Evolutionary conservation across 805 yeast genomes (phyloP), one percentile per base, ranked within the genome.

Genomic region (Candida tibetensis): DNA sequence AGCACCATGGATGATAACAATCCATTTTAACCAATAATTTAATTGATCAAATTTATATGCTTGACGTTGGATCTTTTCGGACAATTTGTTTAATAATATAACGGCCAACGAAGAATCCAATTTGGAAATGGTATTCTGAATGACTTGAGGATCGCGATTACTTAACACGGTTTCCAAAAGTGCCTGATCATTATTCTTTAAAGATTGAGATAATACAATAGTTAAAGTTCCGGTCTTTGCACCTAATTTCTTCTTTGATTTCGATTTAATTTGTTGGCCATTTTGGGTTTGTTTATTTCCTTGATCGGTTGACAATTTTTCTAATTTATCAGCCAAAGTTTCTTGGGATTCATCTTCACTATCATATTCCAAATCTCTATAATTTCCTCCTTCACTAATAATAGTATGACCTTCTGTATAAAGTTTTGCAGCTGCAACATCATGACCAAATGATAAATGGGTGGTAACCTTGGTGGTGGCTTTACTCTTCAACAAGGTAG

Each of bases 191-290:
- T 85, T 86, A 15, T 95, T 81, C 51, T 79, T 81, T 45, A 93
- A 71, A 0, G 99, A 91, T 65, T 93, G 99, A 10, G 90, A 71
- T 31, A 93, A 70, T n/a, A 93, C 78, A 1, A 85, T 81, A 1
- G 96, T 79, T 43, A 90, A 76, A 1, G 96, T 79, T 0, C 61
- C 57, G 10, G 69, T 57, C 36, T 93, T 95, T 15, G 80, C 77
- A 8, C 50, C 53, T 25, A 52, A 51, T 39, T 71, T 72, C 44
- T 76, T 74, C 41, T 66, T 66, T 31, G 63, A 42, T 62, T 60
- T 35, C 9, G 25, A 7, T 49, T 49, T 32, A 47, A 39, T 37
- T 23, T 29, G 22, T n/a, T n/a, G n/a, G n/a, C n/a, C n/a, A n/a
- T n/a, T n/a, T n/a, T n/a, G n/a, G 58, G 46, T 29, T 46, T 58